Base-by-base conservation (phyloP, 2,329 filamentous ascomycete genomes). In the Pseudogymnoascus sp. region DNA sequence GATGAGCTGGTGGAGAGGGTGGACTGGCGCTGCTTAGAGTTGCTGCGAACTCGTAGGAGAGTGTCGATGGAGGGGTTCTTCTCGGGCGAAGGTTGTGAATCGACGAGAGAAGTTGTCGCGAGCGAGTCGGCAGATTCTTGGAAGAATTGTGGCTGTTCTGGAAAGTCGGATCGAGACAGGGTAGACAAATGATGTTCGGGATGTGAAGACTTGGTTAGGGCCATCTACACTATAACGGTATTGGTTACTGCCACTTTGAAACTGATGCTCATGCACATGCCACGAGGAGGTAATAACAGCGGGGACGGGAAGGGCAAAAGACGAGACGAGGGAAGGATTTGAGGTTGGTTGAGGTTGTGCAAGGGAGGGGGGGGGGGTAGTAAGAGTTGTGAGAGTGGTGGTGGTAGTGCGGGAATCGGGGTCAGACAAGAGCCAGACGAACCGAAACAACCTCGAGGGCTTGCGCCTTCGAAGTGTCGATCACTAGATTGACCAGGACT, bases 21-120 rank as follows among this genome's bases (percentile, higher is more conserved):
- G 19, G 71, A 70, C 61, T 71, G 71, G 21, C 68, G 71, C 60
- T 72, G 67, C 61, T 67, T 68, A 28, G 62, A 64, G 57, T 42
- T 66, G 33, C 28, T 40, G 15, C 60, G 31, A 11, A 23, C 33
- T 21, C 60, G 60, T 5, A 26, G n/a, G 23, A 50, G 31, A 26
- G 53, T 47, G 42, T 65, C 64, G 64, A 23, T 60, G 26, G 47
- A 63, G 17, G 62, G 26, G 33, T 28, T 57, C 11, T 57, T 57
- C 31, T 57, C 50, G 1, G 38, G 38, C 38, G 38, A 42, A n/a
- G 38, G 3, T 42, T 42, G 38, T 28, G 38, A 47, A 17, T 31
- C 60, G 63, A 11, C 28, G 62, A 44, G 31, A 36, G 26, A 23
- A 21, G 19, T 40, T 26, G 28, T 23, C 33, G n/a, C n/a, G 60